These are phyloP conservation scores for Saturnispora dispora DNA, from an alignment of 805 yeast genomes.

Conservation along the genomic window DNA sequence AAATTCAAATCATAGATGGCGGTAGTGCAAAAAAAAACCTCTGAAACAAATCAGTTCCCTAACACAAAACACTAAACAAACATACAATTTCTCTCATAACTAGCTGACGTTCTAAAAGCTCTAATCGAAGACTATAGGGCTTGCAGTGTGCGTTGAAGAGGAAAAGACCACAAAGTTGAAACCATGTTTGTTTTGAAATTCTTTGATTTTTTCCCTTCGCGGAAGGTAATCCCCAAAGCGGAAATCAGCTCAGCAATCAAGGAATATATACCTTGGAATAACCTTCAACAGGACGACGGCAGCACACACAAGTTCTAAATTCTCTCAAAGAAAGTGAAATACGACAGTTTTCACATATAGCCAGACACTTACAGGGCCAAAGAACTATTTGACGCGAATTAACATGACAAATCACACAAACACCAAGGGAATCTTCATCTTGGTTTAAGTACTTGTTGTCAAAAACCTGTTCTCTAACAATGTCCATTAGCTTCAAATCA, in stretches of 20 bases:
- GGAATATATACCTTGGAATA: slow-evolving; percentile 55
- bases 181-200: slow-evolving; percentile 1
- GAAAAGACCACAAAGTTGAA: not conserved
- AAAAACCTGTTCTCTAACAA: slow-evolving; percentile 14
- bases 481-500: slow-evolving; percentile 22
- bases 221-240: not conserved
- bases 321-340: slow-evolving; percentile 62
- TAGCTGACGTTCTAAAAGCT: not conserved
- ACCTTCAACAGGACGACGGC: slow-evolving; percentile 65
- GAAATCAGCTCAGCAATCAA: slow-evolving; percentile 16
- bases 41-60: not conserved
- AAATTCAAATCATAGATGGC: not conserved
- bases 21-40: not conserved
- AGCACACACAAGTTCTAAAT: slow-evolving; percentile 75
- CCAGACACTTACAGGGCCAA: slow-evolving; percentile 92
- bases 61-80: not conserved
- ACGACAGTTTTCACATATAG: slow-evolving; percentile 80
- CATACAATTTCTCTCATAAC: slow-evolving; percentile 9
- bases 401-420: slow-evolving; percentile 76
- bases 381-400: slow-evolving; percentile 67
- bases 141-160: not conserved
- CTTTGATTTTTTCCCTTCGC: slow-evolving; percentile 1
- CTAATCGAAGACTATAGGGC: not conserved
- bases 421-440: slow-evolving; percentile 29
- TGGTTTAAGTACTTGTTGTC: slow-evolving; percentile 3